Conservation (phyloP, 1,284 basidiomycete genomes). For the Lignosus rhinocerotis region DNA sequence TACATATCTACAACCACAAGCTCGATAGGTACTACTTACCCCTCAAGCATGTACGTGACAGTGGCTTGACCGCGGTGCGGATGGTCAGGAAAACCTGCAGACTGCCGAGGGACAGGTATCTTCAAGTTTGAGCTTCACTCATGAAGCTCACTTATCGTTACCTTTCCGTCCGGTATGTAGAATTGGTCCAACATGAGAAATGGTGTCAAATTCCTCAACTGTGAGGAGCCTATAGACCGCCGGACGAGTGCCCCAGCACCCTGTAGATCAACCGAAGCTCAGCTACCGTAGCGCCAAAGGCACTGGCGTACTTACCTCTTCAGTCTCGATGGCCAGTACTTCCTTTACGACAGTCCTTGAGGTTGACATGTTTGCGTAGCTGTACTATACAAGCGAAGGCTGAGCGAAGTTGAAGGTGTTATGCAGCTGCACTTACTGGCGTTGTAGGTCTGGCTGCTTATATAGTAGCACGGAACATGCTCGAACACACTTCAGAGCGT, state of each 20-base stretch:
- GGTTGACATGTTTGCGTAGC: conserved; percentile 27
- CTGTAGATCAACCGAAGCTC: conserved; percentile 35
- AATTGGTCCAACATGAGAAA: conserved; percentile 91
- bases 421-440: not conserved
- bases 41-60: conserved; percentile 88
- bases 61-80: conserved; percentile 89
- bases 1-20: not conserved
- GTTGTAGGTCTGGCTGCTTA: not conserved
- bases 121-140: not conserved
- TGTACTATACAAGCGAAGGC: not conserved
- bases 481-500: conserved; percentile 3
- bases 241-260: conserved; percentile 90
- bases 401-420: not conserved
- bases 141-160: conserved; percentile 24
- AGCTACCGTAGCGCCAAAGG: not conserved
- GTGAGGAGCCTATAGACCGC: conserved; percentile 81
- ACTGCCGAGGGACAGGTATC: not conserved
- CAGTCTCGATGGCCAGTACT: conserved; percentile 77
- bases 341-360: conserved; percentile 77
- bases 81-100: conserved; percentile 72
- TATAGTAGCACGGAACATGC: conserved; percentile 21
- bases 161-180: conserved; percentile 62
- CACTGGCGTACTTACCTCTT: conserved; percentile 58
- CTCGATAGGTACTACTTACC: conserved; percentile 40
- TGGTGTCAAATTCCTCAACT: conserved; percentile 81